Conservation (phyloP, 495 filamentous ascomycete genomes). For the Bacidia rubella region DNA sequence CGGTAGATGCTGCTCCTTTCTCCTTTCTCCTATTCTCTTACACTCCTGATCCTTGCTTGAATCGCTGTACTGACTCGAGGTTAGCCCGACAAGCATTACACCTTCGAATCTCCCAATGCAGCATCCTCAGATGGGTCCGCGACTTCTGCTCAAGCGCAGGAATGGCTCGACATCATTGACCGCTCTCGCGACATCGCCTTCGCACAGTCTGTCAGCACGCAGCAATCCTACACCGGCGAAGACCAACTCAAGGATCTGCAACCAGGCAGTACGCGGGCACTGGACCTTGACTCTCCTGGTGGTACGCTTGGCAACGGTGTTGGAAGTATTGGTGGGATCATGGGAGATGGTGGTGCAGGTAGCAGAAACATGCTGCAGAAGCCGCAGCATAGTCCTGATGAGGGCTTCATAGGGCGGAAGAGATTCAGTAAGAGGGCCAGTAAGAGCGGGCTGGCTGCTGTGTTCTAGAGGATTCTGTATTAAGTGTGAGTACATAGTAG, state of each 20-base stretch:
- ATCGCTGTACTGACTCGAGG: not conserved
- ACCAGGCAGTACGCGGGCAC: conserved; percentile 63
- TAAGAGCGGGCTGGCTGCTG: conserved; percentile 76
- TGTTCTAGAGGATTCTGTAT: conserved; percentile 42
- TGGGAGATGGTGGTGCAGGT: not conserved
- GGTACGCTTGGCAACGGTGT: conserved; percentile 21
- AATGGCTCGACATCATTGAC: conserved; percentile 80
- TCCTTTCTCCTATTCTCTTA: not conserved
- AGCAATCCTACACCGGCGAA: conserved; percentile 49
- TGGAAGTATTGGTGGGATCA: conserved; percentile 7
- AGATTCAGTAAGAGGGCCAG: conserved; percentile 82
- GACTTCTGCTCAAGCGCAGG: conserved; percentile 46
- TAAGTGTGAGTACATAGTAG: not conserved
- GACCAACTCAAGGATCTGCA: conserved; percentile 58
- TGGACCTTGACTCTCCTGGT: conserved; percentile 36
- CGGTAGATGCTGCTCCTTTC: conserved; percentile 44
- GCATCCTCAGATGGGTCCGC: conserved; percentile 31
- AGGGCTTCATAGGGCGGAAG: conserved; percentile 38
- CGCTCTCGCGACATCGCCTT: conserved; percentile 68
- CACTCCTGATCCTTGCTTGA: not conserved
- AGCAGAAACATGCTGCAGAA: conserved; percentile 34
- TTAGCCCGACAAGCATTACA: conserved; percentile 78
- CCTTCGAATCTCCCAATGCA: conserved; percentile 80
- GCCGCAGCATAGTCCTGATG: conserved; percentile 15
- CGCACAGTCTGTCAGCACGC: conserved; percentile 47